Evolutionary conservation across 139 green algal genomes (phyloP).

Genomic region (Tetradesmus lagerheimii): DNA sequence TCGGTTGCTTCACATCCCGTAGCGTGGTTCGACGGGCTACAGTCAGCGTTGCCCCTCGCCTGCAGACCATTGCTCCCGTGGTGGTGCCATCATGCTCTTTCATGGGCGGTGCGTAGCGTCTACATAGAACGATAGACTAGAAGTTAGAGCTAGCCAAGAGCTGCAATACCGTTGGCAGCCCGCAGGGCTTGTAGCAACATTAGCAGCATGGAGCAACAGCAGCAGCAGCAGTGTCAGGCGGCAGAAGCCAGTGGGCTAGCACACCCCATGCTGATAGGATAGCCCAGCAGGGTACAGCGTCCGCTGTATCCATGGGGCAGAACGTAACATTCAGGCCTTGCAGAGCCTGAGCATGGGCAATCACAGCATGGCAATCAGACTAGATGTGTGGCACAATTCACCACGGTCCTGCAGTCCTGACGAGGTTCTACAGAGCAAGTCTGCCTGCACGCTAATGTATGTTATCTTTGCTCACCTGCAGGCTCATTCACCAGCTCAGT

Average conservation of each 20-base stretch:
- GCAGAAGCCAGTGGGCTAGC: neutral
- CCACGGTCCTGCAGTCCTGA: neutral
- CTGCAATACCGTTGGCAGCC: neutral
- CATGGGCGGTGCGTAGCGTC: constrained; percentile 27
- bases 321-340: too few species aligned
- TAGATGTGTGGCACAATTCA: too few species aligned
- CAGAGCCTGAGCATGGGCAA: too few species aligned
- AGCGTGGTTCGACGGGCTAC: neutral
- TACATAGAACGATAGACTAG: neutral
- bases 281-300: neutral
- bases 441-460: neutral
- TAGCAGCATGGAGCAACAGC: neutral
- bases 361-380: too few species aligned
- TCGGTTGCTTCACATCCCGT: constrained; percentile 35
- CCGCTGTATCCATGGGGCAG: too few species aligned
- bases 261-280: neutral
- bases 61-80: constrained; percentile 2
- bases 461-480: constrained; percentile 16
- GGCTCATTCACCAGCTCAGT: constrained; percentile 45
- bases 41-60: constrained; percentile 29
- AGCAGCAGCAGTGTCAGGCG: neutral
- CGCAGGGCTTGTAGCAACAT: neutral
- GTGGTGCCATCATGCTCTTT: constrained; percentile 31
- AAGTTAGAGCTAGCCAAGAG: neutral
- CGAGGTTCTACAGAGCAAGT: neutral